Evolutionary conservation across 176 grass and related monocot species (phyloP), one percentile per base, ranked within the genome.

Genomic region (Bolboschoenus planiculmis): DNA sequence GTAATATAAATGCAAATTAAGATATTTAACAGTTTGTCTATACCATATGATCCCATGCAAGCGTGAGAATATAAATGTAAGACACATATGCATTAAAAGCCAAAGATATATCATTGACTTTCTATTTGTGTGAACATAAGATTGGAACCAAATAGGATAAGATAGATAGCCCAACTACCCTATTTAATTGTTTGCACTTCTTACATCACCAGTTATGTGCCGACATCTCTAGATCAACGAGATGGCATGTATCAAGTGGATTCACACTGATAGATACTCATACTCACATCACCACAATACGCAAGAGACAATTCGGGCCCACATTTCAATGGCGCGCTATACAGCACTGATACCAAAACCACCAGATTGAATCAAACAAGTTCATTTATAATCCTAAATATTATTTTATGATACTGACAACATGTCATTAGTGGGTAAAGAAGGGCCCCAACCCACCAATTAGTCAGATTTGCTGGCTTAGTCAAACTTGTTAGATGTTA

Each of bases 1-100:
- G 77, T 39, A n/a, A 33, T 79, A 10, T 9, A 20, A 78, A 56
- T 79, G 76, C 47, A 79, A 79, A 79, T n/a, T 44, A 43, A 81
- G 18, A 81, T 58, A 79, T 26, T n/a, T 37, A 23, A 59, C 30
- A 42, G 33, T 13, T 79, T 79, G 76, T 79, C 76, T 1, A 79
- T 56, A 79, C 24, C 29, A 79, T 79, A 44, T 63, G 34, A 57
- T 58, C 53, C 30, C 77, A 80, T 59, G 31, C 7, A 80, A 21
- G 16, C 35, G 36, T 58, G 14, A 57, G 53, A 57, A 31, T 80
- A 60, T 39, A 2, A 46, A 81, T 36, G 18, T 13, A 46, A 15
- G 78, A 43, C 53, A 81, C 39, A 15, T 58, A 57, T 44, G 14
- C 50, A 18, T 78, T 59, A 46, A 74, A 44, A 63, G 23, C 11